Evolutionary conservation across 306 rosid genomes (phyloP), one percentile per base, ranked within the genome.

Genomic region (Potentilla sterilis): DNA sequence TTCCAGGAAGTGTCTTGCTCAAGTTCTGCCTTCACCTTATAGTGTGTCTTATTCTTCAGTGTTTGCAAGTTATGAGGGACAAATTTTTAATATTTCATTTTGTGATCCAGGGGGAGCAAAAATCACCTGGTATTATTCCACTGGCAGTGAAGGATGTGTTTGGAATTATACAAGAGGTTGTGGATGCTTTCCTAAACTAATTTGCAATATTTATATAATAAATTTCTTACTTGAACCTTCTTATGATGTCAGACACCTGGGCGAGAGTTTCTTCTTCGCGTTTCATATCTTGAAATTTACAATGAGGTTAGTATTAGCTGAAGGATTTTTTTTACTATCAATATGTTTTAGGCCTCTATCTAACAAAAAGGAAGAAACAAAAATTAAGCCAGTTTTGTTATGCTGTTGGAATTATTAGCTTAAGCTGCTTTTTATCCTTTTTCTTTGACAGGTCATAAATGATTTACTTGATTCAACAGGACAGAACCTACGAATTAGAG

Each of bases 121-220:
- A 92, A 83, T 92, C 97, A 76, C 97, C 97, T n/a, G 97, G 97
- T 81, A 67, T 92, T 40, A 92, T 92, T 78, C 97, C 97, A 41
- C 84, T 92, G 64, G 90, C 97, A 42, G 92, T 92, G 77, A 92
- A 92, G 86, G 97, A 92, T 78, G 97, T 92, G 68, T 92, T 92
- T 40, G 81, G 96, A 81, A 89, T 89, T 62, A 92, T 92, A 84
- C 97, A 92, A 74, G 97, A 92, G 93, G 97, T 89, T 86, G 77
- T 43, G 44, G 32, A 43, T 78, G 63, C 54, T 34, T 54, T 76
- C 58, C 35, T 79, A 13, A 43, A 54, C 48, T 57, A 74, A 18
- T 54, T 61, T 12, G 16, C 44, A 44, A 41, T 41, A 14, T 2
- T 42, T 13, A 43, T 58, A 22, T 41, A 28, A 51, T 37, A 55